phyloP scores from a whole-genome alignment of 371 early-diverging fungal species.

The Chytridiales sp. region DNA sequence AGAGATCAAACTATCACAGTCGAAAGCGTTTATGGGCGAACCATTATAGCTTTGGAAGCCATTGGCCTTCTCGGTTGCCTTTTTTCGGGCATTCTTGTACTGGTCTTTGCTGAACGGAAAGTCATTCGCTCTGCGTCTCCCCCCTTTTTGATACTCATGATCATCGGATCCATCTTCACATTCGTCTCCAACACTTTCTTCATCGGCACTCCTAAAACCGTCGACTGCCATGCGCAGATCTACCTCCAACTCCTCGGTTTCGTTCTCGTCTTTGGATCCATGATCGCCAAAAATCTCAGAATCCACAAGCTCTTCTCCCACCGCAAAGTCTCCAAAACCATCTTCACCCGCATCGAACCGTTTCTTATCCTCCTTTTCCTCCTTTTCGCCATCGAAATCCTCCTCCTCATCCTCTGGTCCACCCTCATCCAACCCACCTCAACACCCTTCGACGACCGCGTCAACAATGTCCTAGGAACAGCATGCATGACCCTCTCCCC shows the following conservation, averaged over 20 bases:
- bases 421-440: background rate
- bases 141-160: slow-evolving; percentile 7
- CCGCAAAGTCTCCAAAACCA: slow-evolving; percentile 1
- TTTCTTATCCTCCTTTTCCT: background rate
- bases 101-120: slow-evolving; percentile 10
- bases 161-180: slow-evolving; percentile 7
- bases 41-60: slow-evolving; percentile 6
- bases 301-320: slow-evolving; percentile 13
- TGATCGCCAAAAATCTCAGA: slow-evolving; percentile 10
- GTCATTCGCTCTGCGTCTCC: slow-evolving; percentile 12
- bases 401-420: slow-evolving; percentile 2
- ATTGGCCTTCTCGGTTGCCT: slow-evolving; percentile 4
- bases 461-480: background rate
- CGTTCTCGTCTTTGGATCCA: slow-evolving; percentile 13
- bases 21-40: no score
- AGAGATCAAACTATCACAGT: no score
- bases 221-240: slow-evolving; percentile 12
- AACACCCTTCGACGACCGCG: background rate
- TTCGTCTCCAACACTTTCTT: slow-evolving; percentile 14
- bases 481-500: slow-evolving; percentile 12
- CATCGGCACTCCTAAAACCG: background rate
- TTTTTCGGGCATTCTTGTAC: slow-evolving; percentile 1
- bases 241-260: slow-evolving; percentile 9
- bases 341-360: slow-evolving; percentile 7
- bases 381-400: slow-evolving; percentile 1